Conservation (phyloP, 495 filamentous ascomycete genomes). For the Aspergillus diversus region DNA sequence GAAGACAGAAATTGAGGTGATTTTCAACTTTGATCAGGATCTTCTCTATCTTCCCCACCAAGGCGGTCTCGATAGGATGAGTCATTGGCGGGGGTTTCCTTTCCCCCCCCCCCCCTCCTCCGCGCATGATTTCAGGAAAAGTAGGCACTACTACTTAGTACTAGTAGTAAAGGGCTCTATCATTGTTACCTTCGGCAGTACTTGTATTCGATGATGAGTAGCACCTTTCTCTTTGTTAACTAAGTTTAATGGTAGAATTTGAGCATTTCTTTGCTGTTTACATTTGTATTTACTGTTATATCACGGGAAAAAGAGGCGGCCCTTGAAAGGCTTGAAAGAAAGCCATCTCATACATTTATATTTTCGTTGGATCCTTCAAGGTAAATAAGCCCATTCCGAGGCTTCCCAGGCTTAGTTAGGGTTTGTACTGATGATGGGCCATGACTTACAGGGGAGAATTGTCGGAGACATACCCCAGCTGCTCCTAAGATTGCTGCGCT, state of each 20-base stretch:
- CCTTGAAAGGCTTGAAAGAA: too few species aligned
- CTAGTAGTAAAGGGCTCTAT: not conserved
- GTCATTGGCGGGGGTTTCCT: constrained; percentile 10
- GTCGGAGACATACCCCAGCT: constrained; percentile 76
- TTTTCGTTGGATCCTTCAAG: constrained; percentile 29
- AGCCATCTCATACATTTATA: not conserved
- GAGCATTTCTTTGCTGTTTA: too few species aligned
- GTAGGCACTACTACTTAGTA: not conserved
- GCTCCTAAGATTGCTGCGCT: constrained; percentile 77
- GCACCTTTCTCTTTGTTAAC: too few species aligned
- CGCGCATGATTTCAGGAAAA: not conserved
- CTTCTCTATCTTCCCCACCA: constrained; percentile 7
- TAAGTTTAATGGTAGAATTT: too few species aligned
- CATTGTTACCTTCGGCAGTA: too few species aligned
- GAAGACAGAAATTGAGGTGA: not conserved
- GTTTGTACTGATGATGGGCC: not conserved
- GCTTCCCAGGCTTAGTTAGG: constrained; percentile 35
- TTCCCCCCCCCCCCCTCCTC: not conserved
- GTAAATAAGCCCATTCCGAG: constrained; percentile 53
- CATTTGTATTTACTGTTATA: too few species aligned
- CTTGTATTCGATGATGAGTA: too few species aligned
- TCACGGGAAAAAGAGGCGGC: too few species aligned
- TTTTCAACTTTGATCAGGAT: not conserved
- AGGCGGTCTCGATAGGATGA: constrained; percentile 8
- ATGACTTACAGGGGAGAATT: constrained; percentile 74